These are phyloP conservation scores for Metarhizium brunneum DNA, from an alignment of 2,329 filamentous ascomycete genomes.

Conservation along the genomic window DNA sequence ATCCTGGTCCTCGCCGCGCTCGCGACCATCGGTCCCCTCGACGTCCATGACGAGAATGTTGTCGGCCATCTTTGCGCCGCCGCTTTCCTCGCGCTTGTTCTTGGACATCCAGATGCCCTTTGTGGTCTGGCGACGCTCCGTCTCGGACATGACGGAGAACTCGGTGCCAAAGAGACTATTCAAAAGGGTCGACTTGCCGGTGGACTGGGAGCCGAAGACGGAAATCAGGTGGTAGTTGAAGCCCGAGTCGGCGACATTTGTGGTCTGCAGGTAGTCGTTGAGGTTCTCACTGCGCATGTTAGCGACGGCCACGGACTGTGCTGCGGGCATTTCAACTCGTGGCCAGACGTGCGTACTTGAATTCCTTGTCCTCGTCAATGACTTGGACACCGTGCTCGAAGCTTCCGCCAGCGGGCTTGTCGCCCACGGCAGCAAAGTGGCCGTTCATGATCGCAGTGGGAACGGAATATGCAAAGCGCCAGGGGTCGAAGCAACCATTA, in stretches of 20 bases:
- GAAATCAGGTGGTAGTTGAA: conserved; percentile 99
- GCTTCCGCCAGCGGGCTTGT: conserved; percentile 51
- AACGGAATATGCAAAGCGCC: conserved; percentile 6
- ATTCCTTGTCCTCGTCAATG: conserved; percentile 83
- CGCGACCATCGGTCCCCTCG: conserved; percentile 91
- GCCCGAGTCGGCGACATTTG: conserved; percentile 74
- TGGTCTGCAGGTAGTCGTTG: conserved; percentile 70
- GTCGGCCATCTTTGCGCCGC: conserved; percentile 66
- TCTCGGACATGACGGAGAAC: conserved; percentile 97
- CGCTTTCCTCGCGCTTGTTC: conserved; percentile 61
- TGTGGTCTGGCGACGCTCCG: conserved; percentile 88
- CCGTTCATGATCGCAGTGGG: conserved; percentile 53
- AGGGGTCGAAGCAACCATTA: background rate
- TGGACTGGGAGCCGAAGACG: conserved; percentile 97
- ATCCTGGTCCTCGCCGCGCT: conserved; percentile 95
- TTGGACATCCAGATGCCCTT: conserved; percentile 99
- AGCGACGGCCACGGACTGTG: background rate
- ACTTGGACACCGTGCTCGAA: conserved; percentile 96
- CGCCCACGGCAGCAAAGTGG: conserved; percentile 68
- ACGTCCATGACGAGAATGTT: conserved; percentile 99
- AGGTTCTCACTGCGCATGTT: conserved; percentile 55
- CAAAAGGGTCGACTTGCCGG: conserved; percentile 92
- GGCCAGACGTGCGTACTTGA: conserved; percentile 60
- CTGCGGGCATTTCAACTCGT: background rate
- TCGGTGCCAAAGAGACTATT: conserved; percentile 93